Conservation (phyloP, 805 yeast species). For the Sugiyamaella floridensis region DNA sequence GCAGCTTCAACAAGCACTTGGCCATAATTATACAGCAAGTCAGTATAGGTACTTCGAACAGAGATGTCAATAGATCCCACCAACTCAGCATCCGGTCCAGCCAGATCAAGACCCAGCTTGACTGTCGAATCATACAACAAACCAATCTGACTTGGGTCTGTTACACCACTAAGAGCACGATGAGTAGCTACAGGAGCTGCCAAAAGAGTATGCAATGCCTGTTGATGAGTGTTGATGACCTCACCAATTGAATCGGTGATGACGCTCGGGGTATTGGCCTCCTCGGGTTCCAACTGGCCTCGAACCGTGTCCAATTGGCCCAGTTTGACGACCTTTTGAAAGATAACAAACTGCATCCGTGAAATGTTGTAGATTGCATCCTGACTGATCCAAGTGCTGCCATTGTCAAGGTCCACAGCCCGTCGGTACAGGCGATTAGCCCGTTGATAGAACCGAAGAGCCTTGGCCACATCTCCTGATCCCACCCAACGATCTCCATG, state of each 20-base stretch:
- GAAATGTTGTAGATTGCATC: slow-evolving; percentile 57
- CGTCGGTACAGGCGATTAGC: slow-evolving; percentile 42
- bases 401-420: slow-evolving; percentile 29
- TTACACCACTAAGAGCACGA: neutral
- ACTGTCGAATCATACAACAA: neutral
- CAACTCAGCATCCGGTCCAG: neutral
- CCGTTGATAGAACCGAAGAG: slow-evolving; percentile 55
- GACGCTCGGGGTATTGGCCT: neutral
- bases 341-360: slow-evolving; percentile 53
- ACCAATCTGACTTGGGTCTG: neutral
- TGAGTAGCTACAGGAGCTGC: neutral
- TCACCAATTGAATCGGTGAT: slow-evolving; percentile 7
- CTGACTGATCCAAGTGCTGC: slow-evolving; percentile 13
- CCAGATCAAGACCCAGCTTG: neutral
- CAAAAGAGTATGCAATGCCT: slow-evolving; percentile 5
- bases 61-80: neutral
- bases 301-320: slow-evolving; percentile 9
- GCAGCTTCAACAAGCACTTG: slow-evolving; percentile 21
- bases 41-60: slow-evolving; percentile 6
- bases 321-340: slow-evolving; percentile 40
- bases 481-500: slow-evolving; percentile 70
- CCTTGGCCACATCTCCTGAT: slow-evolving; percentile 53
- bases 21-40: slow-evolving; percentile 20
- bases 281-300: slow-evolving; percentile 6
- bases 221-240: slow-evolving; percentile 9